Evolutionary conservation across 148 eudicot genomes (phyloP), one percentile per base, ranked within the genome.

Genomic region (Vaccinium macrocarpon): DNA sequence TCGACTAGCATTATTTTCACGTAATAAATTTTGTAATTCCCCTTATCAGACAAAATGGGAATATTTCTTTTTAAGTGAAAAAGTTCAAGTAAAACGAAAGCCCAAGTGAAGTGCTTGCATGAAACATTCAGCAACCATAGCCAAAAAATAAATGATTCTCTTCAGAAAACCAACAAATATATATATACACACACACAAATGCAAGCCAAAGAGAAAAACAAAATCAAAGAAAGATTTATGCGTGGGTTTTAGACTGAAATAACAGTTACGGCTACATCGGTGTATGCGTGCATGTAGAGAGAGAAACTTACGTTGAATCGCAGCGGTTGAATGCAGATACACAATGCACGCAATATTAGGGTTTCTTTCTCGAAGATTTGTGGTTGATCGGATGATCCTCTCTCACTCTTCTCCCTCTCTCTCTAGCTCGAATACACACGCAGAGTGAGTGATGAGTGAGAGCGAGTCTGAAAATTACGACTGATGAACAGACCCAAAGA

Each of bases 381-480:
- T 1, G 48, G 77, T 18, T 42, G 46, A 64, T 64, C 70, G 25
- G 70, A 62, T n/a, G 29, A 23, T 12, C 7, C 11, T 62, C 70
- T 61, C 68, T n/a, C 68, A 19, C 66, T 64, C 32, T 64, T 62
- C 71, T 62, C 29, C 9, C 29, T 64, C 32, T 74, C 52, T 46
- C 51, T 18, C 9, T 32, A 29, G 42, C 49, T 15, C 7, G 76
- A 72, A 72, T 38, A 72, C 23, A 15, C 49, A 13, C 19, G 48
- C 19, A 29, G 76, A 18, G 62, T 11, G 48, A 72, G n/a, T 72
- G 76, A 38, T 35, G 76, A 72, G 76, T 72, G 76, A 29, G 73
- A 27, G 46, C 23, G 19, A 72, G 76, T 71, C 49, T 6, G 49
- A 13, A 68, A 29, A 3, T 42, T 42, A 68, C 73, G 76, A 72